These are phyloP conservation scores for Magnaporthiopsis poae DNA, from an alignment of 2,329 filamentous ascomycete species.

Conservation along the genomic window DNA sequence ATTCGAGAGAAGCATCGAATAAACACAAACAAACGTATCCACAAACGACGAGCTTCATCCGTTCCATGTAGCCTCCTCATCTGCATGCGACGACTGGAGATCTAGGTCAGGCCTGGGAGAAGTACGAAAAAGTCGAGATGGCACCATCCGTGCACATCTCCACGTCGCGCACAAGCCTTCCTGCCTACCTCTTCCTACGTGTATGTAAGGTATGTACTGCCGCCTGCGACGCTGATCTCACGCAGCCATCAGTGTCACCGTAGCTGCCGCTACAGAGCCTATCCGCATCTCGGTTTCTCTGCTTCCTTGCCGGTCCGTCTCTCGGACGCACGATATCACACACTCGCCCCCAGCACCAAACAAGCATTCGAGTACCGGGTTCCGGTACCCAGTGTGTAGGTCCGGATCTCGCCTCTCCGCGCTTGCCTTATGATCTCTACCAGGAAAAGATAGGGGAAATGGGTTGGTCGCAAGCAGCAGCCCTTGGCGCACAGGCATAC, in stretches of 20 bases:
- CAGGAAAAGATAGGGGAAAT: not conserved
- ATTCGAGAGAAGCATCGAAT: not conserved
- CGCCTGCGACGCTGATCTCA: no score
- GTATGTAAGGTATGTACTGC: no score
- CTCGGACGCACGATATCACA: not conserved
- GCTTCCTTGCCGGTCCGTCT: not conserved
- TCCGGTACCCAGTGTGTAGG: no score
- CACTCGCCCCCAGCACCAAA: no score
- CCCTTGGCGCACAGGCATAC: not conserved
- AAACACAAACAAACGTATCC: conserved; percentile 2
- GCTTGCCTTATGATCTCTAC: not conserved
- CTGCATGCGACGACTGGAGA: not conserved
- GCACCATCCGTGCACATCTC: no score
- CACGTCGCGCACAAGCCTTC: no score
- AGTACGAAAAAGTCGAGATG: no score
- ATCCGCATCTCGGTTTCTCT: not conserved
- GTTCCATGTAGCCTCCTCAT: not conserved
- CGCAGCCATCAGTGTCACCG: not conserved
- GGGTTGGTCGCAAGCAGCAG: not conserved
- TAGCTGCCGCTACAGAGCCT: not conserved
- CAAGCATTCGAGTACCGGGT: no score
- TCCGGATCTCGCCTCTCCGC: no score
- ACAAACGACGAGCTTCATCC: not conserved
- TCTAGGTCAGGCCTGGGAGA: not conserved
- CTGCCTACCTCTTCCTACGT: no score